Evolutionary conservation across 805 yeast genomes (phyloP).

Genomic region (Isabelozyma pseudorhagii): DNA sequence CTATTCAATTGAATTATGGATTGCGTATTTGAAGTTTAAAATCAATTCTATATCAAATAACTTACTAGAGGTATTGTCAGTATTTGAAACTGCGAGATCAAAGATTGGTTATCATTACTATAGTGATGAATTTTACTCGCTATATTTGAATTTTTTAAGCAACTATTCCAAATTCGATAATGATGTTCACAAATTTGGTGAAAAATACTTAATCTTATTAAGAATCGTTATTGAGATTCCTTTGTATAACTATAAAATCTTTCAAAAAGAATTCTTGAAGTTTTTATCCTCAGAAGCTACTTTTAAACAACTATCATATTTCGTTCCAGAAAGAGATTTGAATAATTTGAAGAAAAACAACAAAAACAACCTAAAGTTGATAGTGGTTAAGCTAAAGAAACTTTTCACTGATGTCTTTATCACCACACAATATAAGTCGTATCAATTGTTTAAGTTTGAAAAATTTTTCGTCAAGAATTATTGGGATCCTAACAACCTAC

Average conservation of each 20-base stretch:
- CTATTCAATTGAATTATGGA: conserved; percentile 53
- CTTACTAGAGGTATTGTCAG: conserved; percentile 22
- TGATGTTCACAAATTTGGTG: conserved; percentile 11
- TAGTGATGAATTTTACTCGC: conserved; percentile 48
- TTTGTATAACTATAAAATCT: conserved; percentile 48
- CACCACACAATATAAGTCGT: conserved; percentile 51
- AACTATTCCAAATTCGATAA: conserved; percentile 25
- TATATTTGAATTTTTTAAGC: conserved; percentile 43
- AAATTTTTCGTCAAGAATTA: conserved; percentile 35
- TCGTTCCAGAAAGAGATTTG: conserved; percentile 17
- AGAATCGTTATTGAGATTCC: conserved; percentile 56
- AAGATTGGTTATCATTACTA: conserved; percentile 53
- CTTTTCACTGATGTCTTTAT: conserved; percentile 51
- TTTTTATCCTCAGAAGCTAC: conserved; percentile 22
- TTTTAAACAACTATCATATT: conserved; percentile 6
- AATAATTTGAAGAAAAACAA: conserved; percentile 7
- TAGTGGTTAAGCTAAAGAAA: conserved; percentile 39
- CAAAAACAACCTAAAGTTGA: conserved; percentile 22
- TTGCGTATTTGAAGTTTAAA: conserved; percentile 41
- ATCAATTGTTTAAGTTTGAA: conserved; percentile 50
- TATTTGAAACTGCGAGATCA: conserved; percentile 47
- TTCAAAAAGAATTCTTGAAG: conserved; percentile 37
- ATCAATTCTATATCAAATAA: conserved; percentile 27
- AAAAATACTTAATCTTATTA: conserved; percentile 40
- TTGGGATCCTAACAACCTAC: conserved; percentile 29